Evolutionary conservation across 164 flowering plant species (phyloP), one percentile per base, ranked within the genome.

Genomic region (Hamamelis virginiana): DNA sequence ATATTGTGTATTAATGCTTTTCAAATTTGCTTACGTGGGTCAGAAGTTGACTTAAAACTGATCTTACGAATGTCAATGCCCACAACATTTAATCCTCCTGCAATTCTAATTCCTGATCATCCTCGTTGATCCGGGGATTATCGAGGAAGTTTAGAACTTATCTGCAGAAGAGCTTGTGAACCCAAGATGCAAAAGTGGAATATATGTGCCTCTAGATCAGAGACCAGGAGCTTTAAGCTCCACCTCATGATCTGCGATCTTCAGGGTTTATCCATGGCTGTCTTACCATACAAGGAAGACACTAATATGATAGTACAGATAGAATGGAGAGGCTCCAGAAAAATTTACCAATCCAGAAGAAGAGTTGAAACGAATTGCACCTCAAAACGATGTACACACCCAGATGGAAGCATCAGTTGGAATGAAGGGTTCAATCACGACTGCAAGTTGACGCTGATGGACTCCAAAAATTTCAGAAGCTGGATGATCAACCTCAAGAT

Each of bases 331-430:
- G 57, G 66, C 22, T 38, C 59, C 1, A 59, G 64, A 56, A 47
- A 16, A 43, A n/a, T 59, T 28, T 52, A 52, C 18, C 50, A 69
- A 46, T 59, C 51, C 3, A 46, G 50, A 56, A 27, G 44, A 57
- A 63, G 38, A 64, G 41, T 45, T 16, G 47, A 33, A 33, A 33
- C 59, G 53, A 66, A 66, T 19, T 44, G 67, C 50, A 77, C 80
- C 9, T 66, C 74, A 14, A 73, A 61, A 41, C 41, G 6, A 63
- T 66, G 67, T 43, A 33, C 16, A 62, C 50, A 66, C 18, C 18
- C 64, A 28, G 80, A 73, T 27, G 76, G 80, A 57, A 50, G 58
- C 47, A 64, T 73, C 64, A 55, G 12, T 21, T 73, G 80, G 80
- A 62, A 77, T 3, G 80, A 77, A 70, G 48, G 48, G 10, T 77